Evolutionary conservation across 2,329 filamentous ascomycete species (phyloP), one percentile per base, ranked within the genome.

Genomic region (Parasarocladium wereldwijsianum): DNA sequence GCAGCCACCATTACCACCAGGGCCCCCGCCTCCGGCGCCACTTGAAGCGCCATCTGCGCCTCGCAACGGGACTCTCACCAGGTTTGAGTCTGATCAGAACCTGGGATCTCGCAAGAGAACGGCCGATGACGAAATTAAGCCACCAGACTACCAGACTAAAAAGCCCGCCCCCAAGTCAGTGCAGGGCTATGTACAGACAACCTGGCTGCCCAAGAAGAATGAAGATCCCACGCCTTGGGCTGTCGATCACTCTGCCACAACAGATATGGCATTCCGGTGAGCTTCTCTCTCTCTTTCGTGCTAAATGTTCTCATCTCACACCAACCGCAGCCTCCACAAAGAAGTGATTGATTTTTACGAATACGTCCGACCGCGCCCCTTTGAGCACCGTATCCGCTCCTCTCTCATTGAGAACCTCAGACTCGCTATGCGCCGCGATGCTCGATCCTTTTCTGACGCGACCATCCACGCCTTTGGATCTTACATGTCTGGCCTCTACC

Each of bases 311-410:
- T 17, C 23, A 34, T 18, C 13, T 15, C 18, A 9, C 14, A 14
- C 9, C n/a, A 39, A 5, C 14, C 5, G 5, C 13, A 85, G 82
- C 51, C 58, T 98, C 16, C 85, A 96, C 51, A 83, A 85, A 44
- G 90, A 98, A 52, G 76, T 96, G 24, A 58, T 80, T 17, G 82
- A 92, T 43, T 96, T 94, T 48, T 92, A 86, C 49, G 64, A 86
- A 20, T 92, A 77, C 49, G 78, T 93, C 18, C 73, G 68, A 37
- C 90, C 90, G 3, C 67, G 70, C 26, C 53, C 68, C 3, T 90
- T 80, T 42, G 90, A 98, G 52, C 66, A 85, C 36, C 59, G 64
- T 3, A 71, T 93, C 32, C 81, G 90, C 8, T 54, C 65, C 13
- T 68, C 80, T 26, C 58, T 98, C 10, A 65, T 96, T 19, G 55